Percentiles rank a stretch among this genome's conserved stretches.
phyloP scores from a whole-genome alignment of 495 filamentous ascomycete species.

The Astrothelium macrocarpum region DNA sequence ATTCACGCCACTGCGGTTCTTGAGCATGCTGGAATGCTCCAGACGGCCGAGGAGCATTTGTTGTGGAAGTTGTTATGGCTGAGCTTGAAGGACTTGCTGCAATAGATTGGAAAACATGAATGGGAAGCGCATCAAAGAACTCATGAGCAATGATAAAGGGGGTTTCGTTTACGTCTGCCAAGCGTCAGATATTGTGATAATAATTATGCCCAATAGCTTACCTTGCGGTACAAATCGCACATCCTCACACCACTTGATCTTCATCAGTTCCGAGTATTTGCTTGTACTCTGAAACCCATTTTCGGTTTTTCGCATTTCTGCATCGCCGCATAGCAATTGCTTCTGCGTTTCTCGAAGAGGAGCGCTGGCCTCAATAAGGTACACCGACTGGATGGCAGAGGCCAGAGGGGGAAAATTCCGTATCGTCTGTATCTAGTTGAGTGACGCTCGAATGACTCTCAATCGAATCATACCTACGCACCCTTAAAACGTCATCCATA shows the following conservation, averaged over 20 bases:
- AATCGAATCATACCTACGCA: constrained; percentile 32
- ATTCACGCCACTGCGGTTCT: constrained; percentile 70
- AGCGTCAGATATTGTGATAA: not conserved
- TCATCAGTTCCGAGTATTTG: constrained; percentile 57
- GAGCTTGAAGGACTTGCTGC: constrained; percentile 37
- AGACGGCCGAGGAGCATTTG: constrained; percentile 26
- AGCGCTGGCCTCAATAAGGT: constrained; percentile 82
- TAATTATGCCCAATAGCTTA: constrained; percentile 25
- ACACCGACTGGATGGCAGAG: constrained; percentile 69
- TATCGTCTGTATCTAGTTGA: constrained; percentile 53
- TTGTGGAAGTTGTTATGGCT: constrained; percentile 30
- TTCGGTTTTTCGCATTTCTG: constrained; percentile 56
- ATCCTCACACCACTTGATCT: constrained; percentile 83
- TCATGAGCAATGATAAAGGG: constrained; percentile 95
- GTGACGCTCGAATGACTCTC: not conserved
- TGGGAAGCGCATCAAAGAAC: constrained; percentile 98
- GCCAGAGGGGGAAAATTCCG: constrained; percentile 69
- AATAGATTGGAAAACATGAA: constrained; percentile 84
- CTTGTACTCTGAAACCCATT: constrained; percentile 66
- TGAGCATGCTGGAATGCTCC: constrained; percentile 38
- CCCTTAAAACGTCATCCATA: constrained; percentile 93
- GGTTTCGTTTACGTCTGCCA: constrained; percentile 49
- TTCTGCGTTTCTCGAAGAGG: constrained; percentile 67
- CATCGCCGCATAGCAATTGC: constrained; percentile 70
- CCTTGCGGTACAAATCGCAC: constrained; percentile 69